A percentile compares a stretch with the other conserved stretches of the same genome.
Evolutionary conservation across 2,329 filamentous ascomycete species (phyloP).

Genomic region (Aspergillus clavatus): DNA sequence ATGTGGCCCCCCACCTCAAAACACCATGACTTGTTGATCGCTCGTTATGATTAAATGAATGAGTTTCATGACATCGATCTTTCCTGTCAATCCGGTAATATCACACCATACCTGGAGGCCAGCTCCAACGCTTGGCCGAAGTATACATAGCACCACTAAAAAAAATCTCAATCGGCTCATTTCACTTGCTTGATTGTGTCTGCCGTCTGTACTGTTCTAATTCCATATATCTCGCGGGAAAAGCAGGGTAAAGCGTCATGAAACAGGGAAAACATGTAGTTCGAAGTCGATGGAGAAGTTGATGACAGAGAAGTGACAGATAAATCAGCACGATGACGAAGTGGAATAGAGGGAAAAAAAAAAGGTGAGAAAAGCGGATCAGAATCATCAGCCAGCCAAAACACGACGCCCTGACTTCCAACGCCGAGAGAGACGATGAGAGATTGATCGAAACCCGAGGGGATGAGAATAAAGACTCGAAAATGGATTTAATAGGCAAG

Average conservation of each 20-base stretch:
- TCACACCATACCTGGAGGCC: no score
- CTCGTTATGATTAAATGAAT: slow-evolving; percentile 6
- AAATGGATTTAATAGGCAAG: slow-evolving; percentile 12
- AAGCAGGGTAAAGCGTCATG: not conserved
- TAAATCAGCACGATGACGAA: not conserved
- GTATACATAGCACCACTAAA: not conserved
- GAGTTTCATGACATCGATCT: no score
- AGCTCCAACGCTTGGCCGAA: not conserved
- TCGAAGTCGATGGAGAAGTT: not conserved
- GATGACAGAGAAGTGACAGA: not conserved
- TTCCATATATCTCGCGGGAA: slow-evolving; percentile 1
- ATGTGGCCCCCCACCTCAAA: no score
- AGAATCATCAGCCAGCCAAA: slow-evolving; percentile 31
- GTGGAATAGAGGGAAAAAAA: slow-evolving; percentile 1
- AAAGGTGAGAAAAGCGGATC: slow-evolving; percentile 14
- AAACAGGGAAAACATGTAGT: not conserved
- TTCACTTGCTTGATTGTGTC: slow-evolving; percentile 5
- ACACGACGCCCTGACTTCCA: slow-evolving; percentile 37
- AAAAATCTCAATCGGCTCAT: not conserved
- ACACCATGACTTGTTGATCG: no score
- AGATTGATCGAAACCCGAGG: slow-evolving; percentile 19
- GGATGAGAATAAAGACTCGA: slow-evolving; percentile 14
- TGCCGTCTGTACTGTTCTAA: slow-evolving; percentile 2
- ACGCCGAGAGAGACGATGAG: slow-evolving; percentile 35
- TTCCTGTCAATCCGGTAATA: no score